Evolutionary conservation across 148 eudicot species (phyloP).

Genomic region (Vaccinium corymbosum): DNA sequence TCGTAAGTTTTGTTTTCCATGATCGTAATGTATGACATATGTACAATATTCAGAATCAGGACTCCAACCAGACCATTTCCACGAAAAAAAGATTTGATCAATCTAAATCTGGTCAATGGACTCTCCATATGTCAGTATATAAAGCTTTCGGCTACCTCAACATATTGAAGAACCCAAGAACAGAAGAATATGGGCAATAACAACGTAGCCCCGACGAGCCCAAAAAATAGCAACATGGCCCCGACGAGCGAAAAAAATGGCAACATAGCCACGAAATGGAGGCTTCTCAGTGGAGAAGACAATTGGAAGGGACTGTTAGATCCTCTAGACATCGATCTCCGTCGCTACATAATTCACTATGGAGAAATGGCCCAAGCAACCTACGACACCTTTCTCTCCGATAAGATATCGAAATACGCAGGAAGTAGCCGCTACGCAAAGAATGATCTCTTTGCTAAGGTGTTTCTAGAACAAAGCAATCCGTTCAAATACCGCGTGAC

Average conservation of each 20-base stretch:
- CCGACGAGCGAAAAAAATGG: background rate
- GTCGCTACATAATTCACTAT: slow-evolving; percentile 61
- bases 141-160: background rate
- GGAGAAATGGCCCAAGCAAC: slow-evolving; percentile 81
- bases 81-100: background rate
- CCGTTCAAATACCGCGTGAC: slow-evolving; percentile 54
- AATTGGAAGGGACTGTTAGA: slow-evolving; percentile 59
- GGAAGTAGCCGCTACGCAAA: slow-evolving; percentile 39
- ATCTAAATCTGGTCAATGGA: background rate
- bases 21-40: background rate
- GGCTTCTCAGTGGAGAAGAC: slow-evolving; percentile 45
- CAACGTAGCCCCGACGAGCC: no score
- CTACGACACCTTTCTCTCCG: slow-evolving; percentile 51
- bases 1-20: background rate
- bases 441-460: slow-evolving; percentile 33
- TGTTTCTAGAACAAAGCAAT: slow-evolving; percentile 33
- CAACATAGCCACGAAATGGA: slow-evolving; percentile 40
- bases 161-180: background rate
- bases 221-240: no score
- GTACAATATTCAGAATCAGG: background rate
- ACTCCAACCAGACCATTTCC: background rate
- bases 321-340: slow-evolving; percentile 65
- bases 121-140: background rate
- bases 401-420: slow-evolving; percentile 46
- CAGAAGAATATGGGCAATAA: background rate